phyloP scores from a whole-genome alignment of 768 basidiomycete genomes.

The Exidia glandulosa region DNA sequence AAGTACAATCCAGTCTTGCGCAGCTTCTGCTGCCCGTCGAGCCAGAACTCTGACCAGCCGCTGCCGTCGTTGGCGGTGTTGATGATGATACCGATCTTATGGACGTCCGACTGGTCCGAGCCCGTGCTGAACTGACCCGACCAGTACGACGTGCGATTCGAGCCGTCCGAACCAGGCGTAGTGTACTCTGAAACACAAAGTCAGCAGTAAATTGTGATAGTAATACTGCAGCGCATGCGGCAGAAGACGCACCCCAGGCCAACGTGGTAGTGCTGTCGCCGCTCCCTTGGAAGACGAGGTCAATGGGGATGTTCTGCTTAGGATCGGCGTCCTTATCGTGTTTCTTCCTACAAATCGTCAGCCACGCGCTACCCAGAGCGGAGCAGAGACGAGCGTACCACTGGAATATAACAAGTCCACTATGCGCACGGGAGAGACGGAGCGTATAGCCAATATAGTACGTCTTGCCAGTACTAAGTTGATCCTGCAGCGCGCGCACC shows the following conservation, averaged over 20 bases:
- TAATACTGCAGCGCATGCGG: background rate
- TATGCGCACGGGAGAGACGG: background rate
- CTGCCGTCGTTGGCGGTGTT: background rate
- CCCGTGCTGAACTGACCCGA: background rate
- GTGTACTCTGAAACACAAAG: background rate
- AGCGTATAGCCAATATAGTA: background rate
- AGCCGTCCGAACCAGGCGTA: background rate
- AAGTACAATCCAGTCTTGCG: background rate
- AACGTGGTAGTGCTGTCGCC: background rate
- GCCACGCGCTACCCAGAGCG: no score
- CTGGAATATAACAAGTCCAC: background rate
- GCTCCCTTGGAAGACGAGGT: background rate
- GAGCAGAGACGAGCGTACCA: no score
- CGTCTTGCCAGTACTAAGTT: background rate
- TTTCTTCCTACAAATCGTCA: no score
- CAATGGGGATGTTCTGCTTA: background rate
- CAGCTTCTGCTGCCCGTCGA: background rate
- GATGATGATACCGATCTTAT: background rate
- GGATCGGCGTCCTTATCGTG: background rate
- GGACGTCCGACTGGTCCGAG: background rate
- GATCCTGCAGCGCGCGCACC: background rate
- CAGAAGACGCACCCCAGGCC: background rate
- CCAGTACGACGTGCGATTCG: background rate
- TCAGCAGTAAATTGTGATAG: background rate
- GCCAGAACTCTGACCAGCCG: background rate